phyloP scores from a whole-genome alignment of 2,329 filamentous ascomycete species.

The Xylariaceae sp. region DNA sequence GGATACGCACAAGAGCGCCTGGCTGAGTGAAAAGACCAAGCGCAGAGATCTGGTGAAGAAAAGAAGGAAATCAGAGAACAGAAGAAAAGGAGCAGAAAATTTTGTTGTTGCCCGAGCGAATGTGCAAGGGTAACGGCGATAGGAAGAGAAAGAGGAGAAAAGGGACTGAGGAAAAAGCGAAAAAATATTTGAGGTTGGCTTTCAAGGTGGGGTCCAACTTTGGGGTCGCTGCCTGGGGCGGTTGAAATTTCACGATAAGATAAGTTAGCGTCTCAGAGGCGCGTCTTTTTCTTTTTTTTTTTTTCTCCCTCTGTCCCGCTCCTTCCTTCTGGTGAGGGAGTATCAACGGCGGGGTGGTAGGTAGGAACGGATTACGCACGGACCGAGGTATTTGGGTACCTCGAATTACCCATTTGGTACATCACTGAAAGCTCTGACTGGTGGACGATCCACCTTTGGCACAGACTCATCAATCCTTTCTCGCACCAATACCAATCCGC shows the following conservation, averaged over 20 bases:
- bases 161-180: slow-evolving; percentile 8
- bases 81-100: slow-evolving; percentile 5
- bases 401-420: too few relatives aligned
- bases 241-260: slow-evolving; percentile 14
- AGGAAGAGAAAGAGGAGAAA: neutral
- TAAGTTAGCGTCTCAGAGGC: slow-evolving; percentile 8
- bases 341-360: too few relatives aligned
- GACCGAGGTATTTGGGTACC: too few relatives aligned
- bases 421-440: too few relatives aligned
- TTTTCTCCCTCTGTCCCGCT: neutral
- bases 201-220: slow-evolving; percentile 15
- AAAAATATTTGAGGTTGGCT: slow-evolving; percentile 18
- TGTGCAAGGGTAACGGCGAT: slow-evolving; percentile 13
- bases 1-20: slow-evolving; percentile 13
- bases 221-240: neutral
- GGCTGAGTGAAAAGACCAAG: slow-evolving; percentile 4
- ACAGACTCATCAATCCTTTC: too few relatives aligned
- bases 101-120: slow-evolving; percentile 12
- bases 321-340: too few relatives aligned
- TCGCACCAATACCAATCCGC: too few relatives aligned
- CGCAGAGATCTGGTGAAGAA: neutral
- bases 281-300: neutral
- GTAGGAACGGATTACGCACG: too few relatives aligned
- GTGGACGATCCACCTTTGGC: too few relatives aligned
- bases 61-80: neutral